Base-by-base conservation (phyloP, 2,329 filamentous ascomycete species). In the Microascus cirrosus region DNA sequence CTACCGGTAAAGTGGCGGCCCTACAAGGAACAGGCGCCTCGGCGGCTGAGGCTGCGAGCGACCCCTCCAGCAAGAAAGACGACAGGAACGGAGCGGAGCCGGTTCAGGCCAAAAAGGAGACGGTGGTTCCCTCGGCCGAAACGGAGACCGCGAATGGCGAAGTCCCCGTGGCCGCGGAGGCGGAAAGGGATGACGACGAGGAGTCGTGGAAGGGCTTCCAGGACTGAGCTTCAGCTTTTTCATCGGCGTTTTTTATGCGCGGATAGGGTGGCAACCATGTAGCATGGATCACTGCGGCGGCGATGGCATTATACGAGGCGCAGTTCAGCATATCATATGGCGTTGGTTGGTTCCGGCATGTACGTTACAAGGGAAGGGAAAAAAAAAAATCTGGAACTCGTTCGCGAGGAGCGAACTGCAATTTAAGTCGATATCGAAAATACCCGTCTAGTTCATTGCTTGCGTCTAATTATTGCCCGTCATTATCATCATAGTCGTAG, bases 121-220 rank as follows among this genome's bases (percentile, higher is more conserved):
- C 51, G n/a, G 54, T 34, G 22, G 12, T 53, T 6, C 39, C 45
- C 6, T 50, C 45, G 20, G 53, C 32, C 11, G 35, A 57, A 24
- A 24, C 45, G 8, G 34, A 60, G 42, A n/a, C 60, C 15, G 18
- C 59, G 15, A 36, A n/a, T n/a, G 32, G n/a, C 58, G 42, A 62
- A 64, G 58, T 54, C 20, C 25, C 36, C 12, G 39, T n/a, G 12
- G 35, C 34, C n/a, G 32, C 25, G 51, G 25, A 32, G 13, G n/a
- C 50, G 20, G 32, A 12, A 13, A 39, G 52, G 36, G 52, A 61
- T 15, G 71, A 74, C n/a, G 70, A 71, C 53, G 71, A 74, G 59
- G 72, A 71, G 61, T 73, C 73, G 10, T 74, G 72, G 71, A 73
- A 74, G 57, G 73, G 71, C 4, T 74, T 74, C 57, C 65, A 72